These are phyloP conservation scores for Cutaneotrichosporon cavernicola DNA, from an alignment of 1,284 basidiomycete genomes.

Conservation along the genomic window DNA sequence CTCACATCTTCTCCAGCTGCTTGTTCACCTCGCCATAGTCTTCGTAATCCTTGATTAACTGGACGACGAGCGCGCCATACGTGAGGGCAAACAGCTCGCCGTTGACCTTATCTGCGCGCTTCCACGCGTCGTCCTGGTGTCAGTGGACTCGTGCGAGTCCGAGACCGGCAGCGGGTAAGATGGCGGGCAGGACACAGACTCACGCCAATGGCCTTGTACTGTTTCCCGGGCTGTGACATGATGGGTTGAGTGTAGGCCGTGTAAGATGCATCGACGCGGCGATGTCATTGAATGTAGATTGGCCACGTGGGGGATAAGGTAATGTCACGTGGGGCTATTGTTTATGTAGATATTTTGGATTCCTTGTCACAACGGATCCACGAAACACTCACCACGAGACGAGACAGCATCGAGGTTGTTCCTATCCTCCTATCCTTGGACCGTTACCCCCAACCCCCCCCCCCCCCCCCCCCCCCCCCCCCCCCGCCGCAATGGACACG, in stretches of 20 bases:
- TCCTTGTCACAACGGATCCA: not conserved
- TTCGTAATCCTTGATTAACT: conserved; percentile 98
- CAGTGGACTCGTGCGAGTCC: conserved; percentile 4
- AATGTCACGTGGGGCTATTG: not conserved
- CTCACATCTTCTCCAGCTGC: conserved; percentile 64
- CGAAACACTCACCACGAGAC: not conserved
- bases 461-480: not conserved
- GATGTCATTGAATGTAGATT: not conserved
- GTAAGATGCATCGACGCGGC: not conserved
- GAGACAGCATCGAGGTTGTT: too few relatives aligned
- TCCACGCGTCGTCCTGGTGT: conserved; percentile 81
- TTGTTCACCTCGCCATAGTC: conserved; percentile 81
- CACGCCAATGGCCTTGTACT: conserved; percentile 51
- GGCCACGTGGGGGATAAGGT: not conserved
- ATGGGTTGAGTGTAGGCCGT: conserved; percentile 1
- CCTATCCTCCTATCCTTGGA: not conserved
- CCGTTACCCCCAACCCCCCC: not conserved
- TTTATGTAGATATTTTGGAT: not conserved
- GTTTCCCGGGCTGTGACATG: conserved; percentile 35
- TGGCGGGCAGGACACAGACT: not conserved
- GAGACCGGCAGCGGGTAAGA: not conserved
- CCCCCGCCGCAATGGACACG: not conserved
- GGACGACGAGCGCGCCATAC: conserved; percentile 95
- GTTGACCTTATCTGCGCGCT: conserved; percentile 89
- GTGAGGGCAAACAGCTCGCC: conserved; percentile 96